Evolutionary conservation across 75 land plant species (phyloP).

Genomic region (Picea glauca): DNA sequence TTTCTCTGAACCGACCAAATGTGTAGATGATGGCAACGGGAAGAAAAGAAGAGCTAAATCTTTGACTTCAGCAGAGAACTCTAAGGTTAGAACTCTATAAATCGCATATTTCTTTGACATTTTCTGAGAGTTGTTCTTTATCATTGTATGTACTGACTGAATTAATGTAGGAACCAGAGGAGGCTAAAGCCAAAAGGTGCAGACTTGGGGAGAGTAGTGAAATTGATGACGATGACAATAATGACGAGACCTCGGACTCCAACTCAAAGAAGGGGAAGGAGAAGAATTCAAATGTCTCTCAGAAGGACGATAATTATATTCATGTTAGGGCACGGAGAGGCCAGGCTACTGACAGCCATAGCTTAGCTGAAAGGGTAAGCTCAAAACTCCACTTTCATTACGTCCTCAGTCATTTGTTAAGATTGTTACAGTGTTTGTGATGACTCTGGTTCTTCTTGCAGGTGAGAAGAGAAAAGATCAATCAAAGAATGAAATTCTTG

Average conservation of each 20-base stretch:
- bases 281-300: conserved; percentile 20
- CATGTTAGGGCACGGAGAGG: conserved; percentile 28
- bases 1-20: not conserved
- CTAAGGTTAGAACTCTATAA: not conserved
- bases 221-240: conserved; percentile 12
- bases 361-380: conserved; percentile 27
- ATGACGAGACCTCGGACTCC: conserved; percentile 32
- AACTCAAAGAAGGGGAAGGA: conserved; percentile 29
- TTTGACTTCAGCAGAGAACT: not conserved
- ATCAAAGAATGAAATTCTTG: conserved; percentile 48
- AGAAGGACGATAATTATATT: conserved; percentile 30
- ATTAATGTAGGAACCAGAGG: conserved; percentile 7
- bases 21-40: not conserved
- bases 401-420: not conserved
- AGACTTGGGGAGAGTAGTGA: conserved; percentile 14
- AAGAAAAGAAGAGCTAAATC: conserved; percentile 7
- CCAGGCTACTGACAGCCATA: conserved; percentile 30
- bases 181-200: conserved; percentile 13
- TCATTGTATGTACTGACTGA: not conserved
- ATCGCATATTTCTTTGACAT: not conserved
- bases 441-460: conserved; percentile 4
- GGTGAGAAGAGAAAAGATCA: conserved; percentile 45
- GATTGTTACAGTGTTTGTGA: not conserved
- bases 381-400: no score
- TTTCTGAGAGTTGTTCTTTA: conserved; percentile 1